Evolutionary conservation across 2,329 filamentous ascomycete species (phyloP).

Genomic region (Sarocladium brachiariae): DNA sequence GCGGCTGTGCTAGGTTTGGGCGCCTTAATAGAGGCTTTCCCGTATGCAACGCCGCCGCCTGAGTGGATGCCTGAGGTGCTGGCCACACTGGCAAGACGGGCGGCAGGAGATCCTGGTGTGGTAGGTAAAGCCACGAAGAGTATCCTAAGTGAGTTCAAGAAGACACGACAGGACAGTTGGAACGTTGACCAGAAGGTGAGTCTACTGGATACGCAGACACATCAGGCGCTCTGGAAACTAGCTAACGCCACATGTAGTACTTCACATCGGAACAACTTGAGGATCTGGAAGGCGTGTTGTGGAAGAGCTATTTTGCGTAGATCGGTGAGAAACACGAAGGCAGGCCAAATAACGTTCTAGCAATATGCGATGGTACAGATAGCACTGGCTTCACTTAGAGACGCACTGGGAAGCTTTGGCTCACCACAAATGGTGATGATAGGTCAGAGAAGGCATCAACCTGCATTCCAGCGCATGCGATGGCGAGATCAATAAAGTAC

Average conservation of each 20-base stretch:
- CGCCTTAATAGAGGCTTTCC: constrained; percentile 89
- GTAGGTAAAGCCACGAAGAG: constrained; percentile 94
- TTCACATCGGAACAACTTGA: constrained; percentile 92
- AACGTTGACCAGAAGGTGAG: constrained; percentile 91
- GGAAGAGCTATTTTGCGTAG: constrained; percentile 99
- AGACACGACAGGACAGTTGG: constrained; percentile 98
- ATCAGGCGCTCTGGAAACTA: constrained; percentile 20
- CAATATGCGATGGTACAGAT: no score
- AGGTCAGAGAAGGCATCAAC: no score
- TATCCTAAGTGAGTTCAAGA: constrained; percentile 96
- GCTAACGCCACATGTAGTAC: constrained; percentile 39
- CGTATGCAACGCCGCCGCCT: constrained; percentile 88
- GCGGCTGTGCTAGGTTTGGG: constrained; percentile 89
- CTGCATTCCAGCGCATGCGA: no score
- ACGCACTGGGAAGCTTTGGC: no score
- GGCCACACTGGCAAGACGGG: constrained; percentile 74
- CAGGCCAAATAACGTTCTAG: no score
- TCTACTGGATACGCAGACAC: background rate
- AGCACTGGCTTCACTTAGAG: no score
- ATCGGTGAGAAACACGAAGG: background rate
- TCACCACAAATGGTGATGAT: no score
- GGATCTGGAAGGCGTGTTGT: constrained; percentile 90
- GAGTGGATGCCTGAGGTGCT: constrained; percentile 90
- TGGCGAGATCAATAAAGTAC: no score
- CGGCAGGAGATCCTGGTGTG: constrained; percentile 81